Conservation (phyloP, 805 yeast genomes). For the Barnettozyma vustinii region DNA sequence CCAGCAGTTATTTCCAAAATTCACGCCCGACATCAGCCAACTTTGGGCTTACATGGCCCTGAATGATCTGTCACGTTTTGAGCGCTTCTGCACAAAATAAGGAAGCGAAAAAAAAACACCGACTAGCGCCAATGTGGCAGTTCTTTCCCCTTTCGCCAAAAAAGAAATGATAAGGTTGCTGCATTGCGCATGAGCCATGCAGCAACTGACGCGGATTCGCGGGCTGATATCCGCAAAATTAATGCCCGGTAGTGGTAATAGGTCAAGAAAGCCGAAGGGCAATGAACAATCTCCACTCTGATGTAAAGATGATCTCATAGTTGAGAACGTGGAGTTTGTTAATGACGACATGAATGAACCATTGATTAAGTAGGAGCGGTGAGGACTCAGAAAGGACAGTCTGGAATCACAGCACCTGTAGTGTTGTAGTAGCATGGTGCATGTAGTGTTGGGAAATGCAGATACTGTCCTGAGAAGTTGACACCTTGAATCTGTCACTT, state of each 20-base stretch:
- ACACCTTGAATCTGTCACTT: neutral
- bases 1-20: neutral
- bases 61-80: neutral
- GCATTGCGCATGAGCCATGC: neutral
- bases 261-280: neutral
- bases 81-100: too few relatives aligned
- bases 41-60: neutral
- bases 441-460: neutral
- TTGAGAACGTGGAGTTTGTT: too few relatives aligned
- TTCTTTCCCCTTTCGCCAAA: neutral
- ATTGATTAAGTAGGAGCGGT: too few relatives aligned
- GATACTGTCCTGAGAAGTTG: neutral
- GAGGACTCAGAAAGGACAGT: too few relatives aligned
- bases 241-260: neutral
- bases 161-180: conserved; percentile 1
- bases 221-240: neutral
- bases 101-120: neutral
- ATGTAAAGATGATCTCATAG: too few relatives aligned
- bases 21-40: neutral
- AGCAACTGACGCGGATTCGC: neutral
- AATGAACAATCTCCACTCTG: neutral
- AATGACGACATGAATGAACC: too few relatives aligned
- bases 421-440: neutral
- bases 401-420: too few relatives aligned
- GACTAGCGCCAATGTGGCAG: neutral